These are phyloP conservation scores for Reutealis trisperma DNA, from an alignment of 345 rosid species.

Conservation along the genomic window DNA sequence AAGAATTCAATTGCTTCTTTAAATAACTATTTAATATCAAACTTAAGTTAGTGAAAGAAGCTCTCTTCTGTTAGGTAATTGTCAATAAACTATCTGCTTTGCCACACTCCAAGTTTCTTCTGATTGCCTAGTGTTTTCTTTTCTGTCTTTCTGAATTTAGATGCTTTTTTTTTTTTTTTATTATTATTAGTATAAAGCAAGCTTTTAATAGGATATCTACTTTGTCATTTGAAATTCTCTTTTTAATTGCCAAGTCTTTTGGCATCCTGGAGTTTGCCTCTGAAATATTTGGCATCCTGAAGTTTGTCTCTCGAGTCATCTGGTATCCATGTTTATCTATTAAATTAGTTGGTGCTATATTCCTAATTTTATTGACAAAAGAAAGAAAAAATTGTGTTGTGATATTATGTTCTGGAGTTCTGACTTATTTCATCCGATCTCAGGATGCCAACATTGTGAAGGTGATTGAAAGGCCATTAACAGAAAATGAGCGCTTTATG, in stretches of 20 bases:
- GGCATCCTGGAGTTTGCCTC: not conserved
- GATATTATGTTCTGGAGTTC: not conserved
- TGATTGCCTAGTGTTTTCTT: too few species aligned
- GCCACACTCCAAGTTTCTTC: too few species aligned
- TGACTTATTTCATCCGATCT: constrained; percentile 15
- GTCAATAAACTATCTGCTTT: not conserved
- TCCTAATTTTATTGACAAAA: not conserved
- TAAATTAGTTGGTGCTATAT: not conserved
- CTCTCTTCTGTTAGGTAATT: not conserved
- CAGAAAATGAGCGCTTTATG: constrained; percentile 84
- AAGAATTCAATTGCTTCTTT: not conserved
- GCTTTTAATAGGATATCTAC: not conserved
- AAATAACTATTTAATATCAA: not conserved
- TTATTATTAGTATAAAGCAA: too few species aligned
- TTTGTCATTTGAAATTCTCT: not conserved
- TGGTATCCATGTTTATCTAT: not conserved
- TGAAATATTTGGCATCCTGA: constrained; percentile 1
- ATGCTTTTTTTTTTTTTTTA: too few species aligned
- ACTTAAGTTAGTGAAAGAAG: not conserved
- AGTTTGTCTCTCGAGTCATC: not conserved
- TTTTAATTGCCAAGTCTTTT: not conserved
- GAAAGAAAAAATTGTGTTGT: not conserved
- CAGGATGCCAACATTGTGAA: constrained; percentile 83
- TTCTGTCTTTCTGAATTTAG: too few species aligned
- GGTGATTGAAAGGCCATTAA: constrained; percentile 84